A percentile compares a stretch with the other conserved stretches of the same genome.
phyloP scores from a whole-genome alignment of 176 grass and related monocot species.

The Aegilops tauschii region DNA sequence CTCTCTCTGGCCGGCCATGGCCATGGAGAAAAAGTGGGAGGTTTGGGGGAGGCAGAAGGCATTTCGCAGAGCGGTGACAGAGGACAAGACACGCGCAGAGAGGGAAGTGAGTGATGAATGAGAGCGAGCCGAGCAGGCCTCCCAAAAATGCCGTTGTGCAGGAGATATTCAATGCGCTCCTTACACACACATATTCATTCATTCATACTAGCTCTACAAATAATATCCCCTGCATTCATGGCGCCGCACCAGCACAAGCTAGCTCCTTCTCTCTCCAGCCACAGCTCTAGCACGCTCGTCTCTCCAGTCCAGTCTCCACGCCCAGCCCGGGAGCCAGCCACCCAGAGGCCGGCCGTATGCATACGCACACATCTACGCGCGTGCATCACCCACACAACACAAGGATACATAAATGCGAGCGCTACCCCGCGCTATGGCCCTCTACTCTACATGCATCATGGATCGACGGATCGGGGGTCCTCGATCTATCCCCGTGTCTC shows the following conservation, averaged over 20 bases:
- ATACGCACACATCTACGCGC: neutral
- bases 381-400: neutral
- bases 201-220: neutral
- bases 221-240: conserved; percentile 4
- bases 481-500: neutral
- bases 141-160: conserved; percentile 32
- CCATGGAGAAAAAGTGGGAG: neutral
- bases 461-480: neutral
- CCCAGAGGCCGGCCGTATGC: no score
- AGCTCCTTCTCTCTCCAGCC: neutral
- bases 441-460: neutral
- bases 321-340: neutral
- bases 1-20: neutral
- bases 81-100: conserved; percentile 1
- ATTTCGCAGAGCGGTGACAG: conserved; percentile 49
- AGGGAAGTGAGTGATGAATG: neutral
- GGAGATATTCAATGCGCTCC: conserved; percentile 25
- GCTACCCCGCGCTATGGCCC: neutral
- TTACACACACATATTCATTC: neutral
- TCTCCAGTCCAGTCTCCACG: neutral
- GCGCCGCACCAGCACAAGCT: neutral
- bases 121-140: neutral
- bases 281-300: neutral
- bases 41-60: conserved; percentile 45
- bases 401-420: neutral